Evolutionary conservation across 2,329 filamentous ascomycete species (phyloP), one percentile per base, ranked within the genome.

Genomic region (Sarocladium strictum): DNA sequence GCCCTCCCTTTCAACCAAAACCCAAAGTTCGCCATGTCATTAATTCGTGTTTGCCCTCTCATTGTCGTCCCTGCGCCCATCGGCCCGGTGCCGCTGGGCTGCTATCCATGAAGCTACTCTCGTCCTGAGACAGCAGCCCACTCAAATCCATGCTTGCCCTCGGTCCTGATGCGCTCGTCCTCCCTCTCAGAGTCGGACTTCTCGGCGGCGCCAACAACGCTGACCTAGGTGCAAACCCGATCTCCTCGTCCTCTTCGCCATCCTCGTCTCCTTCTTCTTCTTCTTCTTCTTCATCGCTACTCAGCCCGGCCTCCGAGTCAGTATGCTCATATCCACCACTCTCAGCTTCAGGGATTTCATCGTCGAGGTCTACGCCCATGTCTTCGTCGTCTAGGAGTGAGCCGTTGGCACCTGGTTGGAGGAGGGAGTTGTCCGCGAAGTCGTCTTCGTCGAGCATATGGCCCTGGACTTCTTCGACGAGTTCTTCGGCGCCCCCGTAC

Each of bases 251-350:
- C 4, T 60, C 57, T 0, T 60, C 61, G 10, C 64, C 62, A 1
- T 59, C 60, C 11, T 26, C 41, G 24, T 24, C 38, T 3, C 60
- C 62, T 14, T 58, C 59, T 2, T 61, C 62, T 14, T 58, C 59
- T 1, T 58, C 56, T 2, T 61, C 62, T 14, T 58, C 59, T 1
- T 58, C 56, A 11, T 54, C 54, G 63, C 76, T 81, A 56, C 70
- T 77, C 53, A 84, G 60, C 53, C 85, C 84, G 9, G 77, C 85
- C 60, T 90, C 87, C 2, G 86, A 87, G 69, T 90, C 87, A 9
- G 87, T 90, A 65, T 90, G 87, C 72, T 91, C 87, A 71, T 90
- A 90, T 61, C 81, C 80, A 24, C 76, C 81, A 12, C 73, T 74
- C 62, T 83, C 80, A 10, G 77, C 83, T 57, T 87, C 84, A 19